Conservation (phyloP, 257 asterid species). For the Solanum commersonii region DNA sequence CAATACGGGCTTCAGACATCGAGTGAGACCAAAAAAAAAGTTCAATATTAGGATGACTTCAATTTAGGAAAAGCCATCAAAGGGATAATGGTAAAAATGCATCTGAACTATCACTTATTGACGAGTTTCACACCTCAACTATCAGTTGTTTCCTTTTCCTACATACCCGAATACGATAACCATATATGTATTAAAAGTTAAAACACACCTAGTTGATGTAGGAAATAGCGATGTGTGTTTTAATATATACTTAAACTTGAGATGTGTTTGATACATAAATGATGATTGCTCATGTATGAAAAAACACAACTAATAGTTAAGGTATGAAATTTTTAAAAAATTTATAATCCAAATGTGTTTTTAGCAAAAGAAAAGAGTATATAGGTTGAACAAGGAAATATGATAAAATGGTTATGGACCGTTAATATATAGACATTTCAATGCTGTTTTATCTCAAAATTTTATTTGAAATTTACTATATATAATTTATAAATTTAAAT, state of each 20-base stretch:
- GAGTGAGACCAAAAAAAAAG: not conserved
- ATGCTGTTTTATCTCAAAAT: not conserved
- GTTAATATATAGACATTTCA: not conserved
- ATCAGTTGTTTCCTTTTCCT: not conserved
- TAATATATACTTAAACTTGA: not conserved
- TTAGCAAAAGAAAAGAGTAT: not conserved
- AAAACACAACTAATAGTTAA: not conserved
- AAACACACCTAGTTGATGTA: not conserved
- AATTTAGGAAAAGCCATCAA: not conserved
- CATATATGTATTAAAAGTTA: not conserved
- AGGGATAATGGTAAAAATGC: not conserved
- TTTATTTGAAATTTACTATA: too few relatives aligned
- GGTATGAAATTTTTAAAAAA: rapidly evolving
- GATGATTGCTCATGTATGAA: not conserved
- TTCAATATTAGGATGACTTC: not conserved
- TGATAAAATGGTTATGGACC: not conserved
- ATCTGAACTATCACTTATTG: not conserved
- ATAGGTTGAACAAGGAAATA: not conserved
- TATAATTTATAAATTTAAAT: too few relatives aligned
- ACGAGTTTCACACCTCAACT: not conserved
- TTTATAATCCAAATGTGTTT: not conserved
- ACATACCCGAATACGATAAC: not conserved
- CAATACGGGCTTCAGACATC: rapidly evolving
- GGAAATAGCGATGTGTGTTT: not conserved
- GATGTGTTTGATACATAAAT: not conserved